Evolutionary conservation across 1,139 yeast genomes (phyloP).

Genomic region (Candida sanyaensis): DNA sequence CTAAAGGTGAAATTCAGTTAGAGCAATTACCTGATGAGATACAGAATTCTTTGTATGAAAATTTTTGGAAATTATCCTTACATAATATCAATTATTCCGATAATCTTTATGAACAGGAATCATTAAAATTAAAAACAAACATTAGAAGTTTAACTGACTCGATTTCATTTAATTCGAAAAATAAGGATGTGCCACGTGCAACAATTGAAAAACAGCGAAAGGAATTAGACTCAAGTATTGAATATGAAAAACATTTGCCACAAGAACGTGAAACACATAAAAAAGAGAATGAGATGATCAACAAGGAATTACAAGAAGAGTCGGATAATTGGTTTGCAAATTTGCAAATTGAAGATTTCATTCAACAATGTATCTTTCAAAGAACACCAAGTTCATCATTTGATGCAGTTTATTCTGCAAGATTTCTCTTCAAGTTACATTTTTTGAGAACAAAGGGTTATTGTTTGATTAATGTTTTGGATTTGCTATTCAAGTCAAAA

Average conservation of each 20-base stretch:
- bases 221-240: conserved; percentile 30
- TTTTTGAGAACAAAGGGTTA: conserved; percentile 43
- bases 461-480: conserved; percentile 45
- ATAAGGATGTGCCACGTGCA: conserved; percentile 28
- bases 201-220: conserved; percentile 27
- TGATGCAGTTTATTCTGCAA: conserved; percentile 76
- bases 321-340: conserved; percentile 29
- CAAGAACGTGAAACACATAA: conserved; percentile 34
- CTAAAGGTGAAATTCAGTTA: conserved; percentile 17
- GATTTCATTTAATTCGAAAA: conserved; percentile 27
- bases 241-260: conserved; percentile 25
- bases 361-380: conserved; percentile 73
- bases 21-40: conserved; percentile 21
- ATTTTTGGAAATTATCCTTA: conserved; percentile 77
- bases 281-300: conserved; percentile 19
- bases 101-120: conserved; percentile 52
- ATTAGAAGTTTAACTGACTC: conserved; percentile 34
- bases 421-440: conserved; percentile 58
- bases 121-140: conserved; percentile 36
- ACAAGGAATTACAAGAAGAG: conserved; percentile 16
- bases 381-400: conserved; percentile 77
- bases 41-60: conserved; percentile 42
- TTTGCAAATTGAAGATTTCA: conserved; percentile 28
- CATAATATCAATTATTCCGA: conserved; percentile 68
- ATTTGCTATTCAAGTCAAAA: conserved; percentile 50